Evolutionary conservation across 1,284 basidiomycete species (phyloP), one percentile per base, ranked within the genome.

Genomic region (Hemileia vastatrix): DNA sequence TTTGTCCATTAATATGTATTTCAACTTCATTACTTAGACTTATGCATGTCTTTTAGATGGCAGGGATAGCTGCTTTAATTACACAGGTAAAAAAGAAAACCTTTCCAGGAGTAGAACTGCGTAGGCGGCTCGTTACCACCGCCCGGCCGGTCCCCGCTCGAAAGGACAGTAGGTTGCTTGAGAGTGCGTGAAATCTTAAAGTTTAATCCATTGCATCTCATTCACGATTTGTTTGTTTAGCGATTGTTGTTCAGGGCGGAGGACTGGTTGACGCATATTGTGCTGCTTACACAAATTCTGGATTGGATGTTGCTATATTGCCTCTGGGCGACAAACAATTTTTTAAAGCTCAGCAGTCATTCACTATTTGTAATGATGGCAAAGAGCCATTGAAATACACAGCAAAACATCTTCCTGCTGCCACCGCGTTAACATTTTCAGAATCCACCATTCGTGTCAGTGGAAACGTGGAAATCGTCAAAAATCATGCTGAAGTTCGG

Each of bases 201-300:
- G n/a, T n/a, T n/a, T n/a, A n/a, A n/a, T n/a, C n/a, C n/a, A n/a
- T n/a, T n/a, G n/a, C n/a, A n/a, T n/a, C n/a, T n/a, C n/a, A n/a
- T n/a, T 23, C 24, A 3, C 24, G 31, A 11, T 27, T 31, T 48
- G 6, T 31, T 50, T 5, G n/a, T 19, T 9, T 33, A 62, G 60
- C 60, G 24, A 33, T 45, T 40, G 44, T 62, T 5, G 53, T 55
- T 13, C 52, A 53, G 36, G 60, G 60, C 27, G 44, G 15, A n/a
- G 60, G 60, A 15, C 53, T 62, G 21, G 53, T 55, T 6, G 54
- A 62, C 31, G 60, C 53, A 6, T 62, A 50, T 40, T 55, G 60
- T 24, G 60, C 60, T 24, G 13, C 44, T 27, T 33, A 47, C 31
- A n/a, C 51, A 9, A 32, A 61, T 27, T 54, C 53, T 9, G 44